phyloP scores from a whole-genome alignment of 2,329 filamentous ascomycete genomes.

The Fusarium neocosmosporiellum region DNA sequence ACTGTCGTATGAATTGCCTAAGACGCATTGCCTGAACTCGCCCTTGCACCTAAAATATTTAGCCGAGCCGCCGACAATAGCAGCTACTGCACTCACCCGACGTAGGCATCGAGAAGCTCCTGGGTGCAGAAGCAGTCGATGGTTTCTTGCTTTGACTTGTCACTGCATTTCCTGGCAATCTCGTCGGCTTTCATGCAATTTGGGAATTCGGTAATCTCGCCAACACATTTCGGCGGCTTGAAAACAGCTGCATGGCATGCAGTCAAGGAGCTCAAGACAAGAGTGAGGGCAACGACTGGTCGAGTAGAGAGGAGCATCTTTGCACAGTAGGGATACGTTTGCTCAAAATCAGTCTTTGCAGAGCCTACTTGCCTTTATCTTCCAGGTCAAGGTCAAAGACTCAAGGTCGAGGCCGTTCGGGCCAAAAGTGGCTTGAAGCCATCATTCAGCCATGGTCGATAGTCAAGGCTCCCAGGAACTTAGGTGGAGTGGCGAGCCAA shows the following conservation, averaged over 20 bases:
- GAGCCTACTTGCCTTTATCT: background rate
- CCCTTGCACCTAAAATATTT: constrained; percentile 10
- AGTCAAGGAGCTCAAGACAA: background rate
- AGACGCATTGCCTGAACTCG: constrained; percentile 20
- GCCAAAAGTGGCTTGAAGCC: constrained; percentile 9
- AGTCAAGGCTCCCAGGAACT: background rate
- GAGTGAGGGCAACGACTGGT: background rate
- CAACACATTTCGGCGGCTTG: constrained; percentile 7
- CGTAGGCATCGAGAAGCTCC: constrained; percentile 16
- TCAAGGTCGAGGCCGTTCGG: background rate
- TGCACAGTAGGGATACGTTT: background rate
- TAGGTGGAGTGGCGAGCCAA: background rate
- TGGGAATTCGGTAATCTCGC: constrained; percentile 15
- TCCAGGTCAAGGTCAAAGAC: background rate
- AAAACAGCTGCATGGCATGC: background rate
- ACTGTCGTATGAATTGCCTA: constrained; percentile 12
- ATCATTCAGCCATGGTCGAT: background rate
- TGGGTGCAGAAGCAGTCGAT: constrained; percentile 28
- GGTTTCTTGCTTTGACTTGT: constrained; percentile 16
- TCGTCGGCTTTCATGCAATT: constrained; percentile 8
- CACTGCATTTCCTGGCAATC: constrained; percentile 9
- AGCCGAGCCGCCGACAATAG: background rate
- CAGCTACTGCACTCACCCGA: background rate
- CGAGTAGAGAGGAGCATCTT: background rate
- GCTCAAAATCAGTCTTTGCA: background rate